phyloP scores from a whole-genome alignment of 495 filamentous ascomycete genomes.

The Penicillium arizonense region DNA sequence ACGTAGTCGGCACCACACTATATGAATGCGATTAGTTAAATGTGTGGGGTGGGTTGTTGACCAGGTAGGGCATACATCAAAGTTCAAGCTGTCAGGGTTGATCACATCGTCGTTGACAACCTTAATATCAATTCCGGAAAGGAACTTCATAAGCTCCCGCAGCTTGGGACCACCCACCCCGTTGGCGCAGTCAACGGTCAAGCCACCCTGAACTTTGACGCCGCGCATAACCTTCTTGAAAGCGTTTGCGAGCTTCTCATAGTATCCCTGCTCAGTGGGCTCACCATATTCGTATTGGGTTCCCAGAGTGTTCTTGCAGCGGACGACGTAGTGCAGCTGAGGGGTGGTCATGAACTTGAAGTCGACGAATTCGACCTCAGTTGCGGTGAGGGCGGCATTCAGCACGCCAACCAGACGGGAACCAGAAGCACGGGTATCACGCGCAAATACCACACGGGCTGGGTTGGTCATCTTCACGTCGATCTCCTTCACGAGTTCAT shows the following conservation, averaged over 20 bases:
- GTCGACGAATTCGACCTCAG: constrained; percentile 70
- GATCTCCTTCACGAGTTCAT: constrained; percentile 65
- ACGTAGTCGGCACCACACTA: constrained; percentile 96
- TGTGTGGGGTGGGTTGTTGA: not conserved
- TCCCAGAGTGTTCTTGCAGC: constrained; percentile 87
- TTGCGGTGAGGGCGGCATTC: constrained; percentile 71
- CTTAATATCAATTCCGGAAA: constrained; percentile 75
- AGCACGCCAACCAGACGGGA: constrained; percentile 77
- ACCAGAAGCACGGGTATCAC: constrained; percentile 91
- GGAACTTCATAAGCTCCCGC: constrained; percentile 77
- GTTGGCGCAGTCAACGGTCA: constrained; percentile 95
- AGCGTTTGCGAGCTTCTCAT: constrained; percentile 80
- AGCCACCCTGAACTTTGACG: constrained; percentile 63
- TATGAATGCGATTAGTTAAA: constrained; percentile 14
- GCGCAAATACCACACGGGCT: constrained; percentile 82
- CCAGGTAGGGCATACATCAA: constrained; percentile 58
- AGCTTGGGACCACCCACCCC: constrained; percentile 95
- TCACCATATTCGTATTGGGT: constrained; percentile 82
- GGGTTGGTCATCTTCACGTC: constrained; percentile 69
- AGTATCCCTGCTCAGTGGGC: constrained; percentile 87
- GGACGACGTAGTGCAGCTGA: constrained; percentile 93
- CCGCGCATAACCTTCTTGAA: constrained; percentile 79
- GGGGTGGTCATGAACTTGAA: constrained; percentile 89
- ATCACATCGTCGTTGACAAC: constrained; percentile 90
- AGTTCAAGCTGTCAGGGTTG: constrained; percentile 82